Base-by-base conservation (phyloP, 1,139 yeast species). In the Candida neerlandica region DNA sequence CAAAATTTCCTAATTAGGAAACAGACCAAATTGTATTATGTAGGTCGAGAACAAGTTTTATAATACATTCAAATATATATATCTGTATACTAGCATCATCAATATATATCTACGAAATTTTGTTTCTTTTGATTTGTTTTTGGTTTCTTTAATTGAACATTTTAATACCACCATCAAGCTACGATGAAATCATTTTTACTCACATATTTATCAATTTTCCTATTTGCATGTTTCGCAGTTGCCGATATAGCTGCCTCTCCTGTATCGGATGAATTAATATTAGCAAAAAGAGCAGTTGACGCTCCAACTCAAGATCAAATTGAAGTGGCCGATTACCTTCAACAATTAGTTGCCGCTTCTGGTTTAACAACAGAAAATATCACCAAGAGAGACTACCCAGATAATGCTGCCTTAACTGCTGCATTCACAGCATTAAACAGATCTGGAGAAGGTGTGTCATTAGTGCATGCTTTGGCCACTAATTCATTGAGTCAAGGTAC, bases 371-470 rank as follows among this genome's bases (percentile, higher is more conserved):
- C 26, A 26, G 47, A 40, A 32, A 46, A 46, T 15, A 15, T 55
- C 16, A 34, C 45, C 5, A 65, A 65, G 49, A 64, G 67, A 59
- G 71, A 65, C 33, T 16, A 16, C n/a, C 40, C 47, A 18, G 51
- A 46, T 41, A 60, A 59, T 45, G 51, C 58, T 9, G 57, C 60
- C 11, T 63, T 69, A 45, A 67, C 72, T 1, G 53, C 59, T n/a
- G 58, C 64, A 18, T 64, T 67, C 50, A 62, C 64, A 19, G 58
- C 58, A 7, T 58, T 69, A 51, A 68, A 69, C 56, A 55, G 59
- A 47, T 56, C 64, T 18, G 72, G 69, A 14, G 54, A 58, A 18
- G 71, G 65, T 43, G 66, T 66, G 5, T 50, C 56, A 23, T 52
- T 66, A 30, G 58, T 61, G 1, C 66, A 66, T 47, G 54, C 55